Evolutionary conservation across 805 yeast genomes (phyloP), one percentile per base, ranked within the genome.

Genomic region (Pichia manshurica): DNA sequence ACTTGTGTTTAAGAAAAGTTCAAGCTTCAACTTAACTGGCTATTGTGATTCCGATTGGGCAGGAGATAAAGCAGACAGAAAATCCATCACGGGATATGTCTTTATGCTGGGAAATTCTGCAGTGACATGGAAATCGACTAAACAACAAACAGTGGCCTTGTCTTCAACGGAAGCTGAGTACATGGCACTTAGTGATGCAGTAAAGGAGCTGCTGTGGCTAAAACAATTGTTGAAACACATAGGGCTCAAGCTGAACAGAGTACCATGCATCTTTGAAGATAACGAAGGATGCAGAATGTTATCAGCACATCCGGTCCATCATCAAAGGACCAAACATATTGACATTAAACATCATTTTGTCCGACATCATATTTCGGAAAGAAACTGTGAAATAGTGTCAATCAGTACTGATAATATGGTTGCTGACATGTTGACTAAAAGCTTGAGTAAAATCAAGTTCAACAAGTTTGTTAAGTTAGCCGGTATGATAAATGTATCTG

Each of bases 21-120:
- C n/a, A n/a, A 20, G 17, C 2, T 35, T 23, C 17, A 25, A 44
- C 17, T 20, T 44, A 6, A 31, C 32, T 20, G 47, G 37, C 2
- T 53, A 43, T 31, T 34, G 43, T 19, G 58, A 51, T 43, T 45
- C 56, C 17, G 54, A 53, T 28, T 52, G 50, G 46, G 50, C 46
- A 28, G 41, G 40, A 19, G 50, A 42, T 20, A 42, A 47, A 19
- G 39, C 34, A 1, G 53, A 50, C 40, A 44, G 45, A 20, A 43
- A 52, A 29, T 52, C 46, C 12, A 49, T 50, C 7, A 50, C 48
- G 25, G 45, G 48, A 8, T 42, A 47, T 42, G 31, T 47, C n/a
- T 39, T 47, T 16, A 32, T 21, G 42, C 45, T 41, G 23, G 49
- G 33, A 20, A 42, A 25, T 33, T 40, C 44, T 32, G 40, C 37